phyloP scores from a whole-genome alignment of 2,329 filamentous ascomycete species.

The Monosporascus sp. region DNA sequence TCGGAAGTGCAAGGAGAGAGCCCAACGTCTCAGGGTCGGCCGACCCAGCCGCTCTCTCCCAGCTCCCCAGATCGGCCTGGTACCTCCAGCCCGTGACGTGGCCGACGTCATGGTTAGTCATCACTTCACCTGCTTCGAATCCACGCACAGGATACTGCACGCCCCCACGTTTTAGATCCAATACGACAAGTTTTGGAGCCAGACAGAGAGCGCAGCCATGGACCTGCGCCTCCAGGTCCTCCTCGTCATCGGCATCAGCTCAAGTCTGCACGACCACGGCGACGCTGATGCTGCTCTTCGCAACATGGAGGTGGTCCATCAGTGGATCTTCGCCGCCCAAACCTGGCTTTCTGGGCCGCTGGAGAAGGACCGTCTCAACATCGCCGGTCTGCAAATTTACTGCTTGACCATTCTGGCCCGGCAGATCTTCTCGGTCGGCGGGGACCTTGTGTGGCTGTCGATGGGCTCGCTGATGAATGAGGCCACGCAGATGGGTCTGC shows the following conservation, averaged over 20 bases:
- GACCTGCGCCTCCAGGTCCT: slow-evolving; percentile 30
- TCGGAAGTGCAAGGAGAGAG: slow-evolving; percentile 28
- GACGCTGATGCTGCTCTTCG: slow-evolving; percentile 19
- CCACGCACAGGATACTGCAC: slow-evolving; percentile 47
- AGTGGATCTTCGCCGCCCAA: slow-evolving; percentile 36
- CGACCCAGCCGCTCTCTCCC: slow-evolving; percentile 27
- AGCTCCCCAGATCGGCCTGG: slow-evolving; percentile 14
- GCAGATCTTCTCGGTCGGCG: slow-evolving; percentile 34
- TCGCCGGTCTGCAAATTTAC: slow-evolving; percentile 33
- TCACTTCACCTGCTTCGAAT: slow-evolving; percentile 47
- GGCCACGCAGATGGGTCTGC: slow-evolving; percentile 39
- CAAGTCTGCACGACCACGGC: slow-evolving; percentile 23
- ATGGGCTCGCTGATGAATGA: slow-evolving; percentile 33
- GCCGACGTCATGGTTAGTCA: slow-evolving; percentile 36
- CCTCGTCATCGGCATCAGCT: slow-evolving; percentile 35
- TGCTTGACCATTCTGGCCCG: slow-evolving; percentile 34
- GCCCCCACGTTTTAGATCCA: slow-evolving; percentile 44
- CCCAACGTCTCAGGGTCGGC: slow-evolving; percentile 25
- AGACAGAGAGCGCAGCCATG: slow-evolving; percentile 17
- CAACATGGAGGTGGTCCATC: slow-evolving; percentile 18
- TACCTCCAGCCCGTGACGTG: slow-evolving; percentile 21
- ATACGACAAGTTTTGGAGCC: slow-evolving; percentile 41
- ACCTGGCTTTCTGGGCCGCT: slow-evolving; percentile 35
- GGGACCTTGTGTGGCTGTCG: slow-evolving; percentile 36
- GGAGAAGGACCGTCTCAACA: slow-evolving; percentile 30